These are phyloP conservation scores for Sequoia sempervirens DNA, from an alignment of 75 land plant species.

Conservation along the genomic window DNA sequence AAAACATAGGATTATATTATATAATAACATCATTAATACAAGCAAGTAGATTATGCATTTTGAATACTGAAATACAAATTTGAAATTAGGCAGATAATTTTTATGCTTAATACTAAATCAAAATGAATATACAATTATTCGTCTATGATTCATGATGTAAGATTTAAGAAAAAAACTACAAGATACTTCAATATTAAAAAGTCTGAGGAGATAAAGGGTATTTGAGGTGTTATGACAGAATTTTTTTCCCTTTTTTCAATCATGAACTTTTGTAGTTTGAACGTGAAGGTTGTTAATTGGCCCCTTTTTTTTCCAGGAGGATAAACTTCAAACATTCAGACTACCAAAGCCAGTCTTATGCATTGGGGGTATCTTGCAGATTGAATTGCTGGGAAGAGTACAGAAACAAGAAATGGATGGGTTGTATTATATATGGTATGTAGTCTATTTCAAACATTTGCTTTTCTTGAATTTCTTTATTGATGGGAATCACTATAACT, in stretches of 20 bases:
- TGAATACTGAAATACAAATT: too few species aligned
- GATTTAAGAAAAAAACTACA: too few species aligned
- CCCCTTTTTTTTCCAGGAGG: conserved; percentile 37
- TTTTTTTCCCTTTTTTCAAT: background rate
- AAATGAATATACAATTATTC: too few species aligned
- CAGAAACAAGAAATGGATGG: conserved; percentile 68
- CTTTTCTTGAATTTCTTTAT: background rate
- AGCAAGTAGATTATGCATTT: background rate
- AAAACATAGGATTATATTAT: too few species aligned
- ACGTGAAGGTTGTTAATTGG: background rate
- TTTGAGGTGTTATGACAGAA: background rate
- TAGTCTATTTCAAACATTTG: background rate
- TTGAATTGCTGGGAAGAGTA: conserved; percentile 82
- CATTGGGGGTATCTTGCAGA: conserved; percentile 78
- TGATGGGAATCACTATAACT: background rate
- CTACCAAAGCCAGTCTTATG: conserved; percentile 80
- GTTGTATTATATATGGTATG: conserved; percentile 83
- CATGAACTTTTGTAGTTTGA: background rate
- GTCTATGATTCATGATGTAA: too few species aligned
- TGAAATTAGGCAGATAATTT: too few species aligned
- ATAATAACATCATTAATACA: background rate
- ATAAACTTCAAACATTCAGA: conserved; percentile 68
- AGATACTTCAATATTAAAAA: too few species aligned
- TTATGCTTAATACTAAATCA: too few species aligned
- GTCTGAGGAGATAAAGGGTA: background rate